Base-by-base conservation (phyloP, 192 early-diverging fungal genomes). In the Coemansia sp. region DNA sequence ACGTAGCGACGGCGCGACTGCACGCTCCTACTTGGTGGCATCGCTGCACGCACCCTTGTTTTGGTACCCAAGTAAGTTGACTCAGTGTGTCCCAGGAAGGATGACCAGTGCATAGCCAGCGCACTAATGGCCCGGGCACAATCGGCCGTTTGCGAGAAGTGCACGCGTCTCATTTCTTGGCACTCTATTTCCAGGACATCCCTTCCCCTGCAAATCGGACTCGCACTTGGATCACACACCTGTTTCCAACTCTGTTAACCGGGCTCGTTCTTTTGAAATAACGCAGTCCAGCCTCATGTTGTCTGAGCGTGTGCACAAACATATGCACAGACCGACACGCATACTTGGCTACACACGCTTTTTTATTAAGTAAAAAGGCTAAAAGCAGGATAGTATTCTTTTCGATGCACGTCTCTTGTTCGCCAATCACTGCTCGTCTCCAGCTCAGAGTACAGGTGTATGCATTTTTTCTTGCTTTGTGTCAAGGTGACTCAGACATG, bases 391-490 rank as follows among this genome's bases (percentile, higher is more conserved):
- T 55, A n/a, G 51, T 11, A 7, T 55, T 33, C 24, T 55, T 28
- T 14, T 28, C 13, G 5, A 55, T 28, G 24, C 14, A n/a, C 18
- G 43, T 45, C 16, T 42, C n/a, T 55, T 31, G 51, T 16, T 33
- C 16, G 14, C 51, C 51, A 55, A 55, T 55, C 51, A 55, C 51
- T 8, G 28, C 26, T 55, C 51, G 28, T 10, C 48, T 51, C 51
- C 26, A 55, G 45, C 21, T 21, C 8, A 9, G 13, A 7, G 51
- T 37, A 9, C 56, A 37, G 21, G 37, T 20, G 37, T 18, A 14
- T 21, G 56, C 56, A 58, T 34, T 18, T 13, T 37, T 34, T 34
- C 56, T 58, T 58, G 56, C 56, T 58, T 58, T 58, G 56, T 58
- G 20, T 35, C 8, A 58, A 58, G 33, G 56, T 10, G 56, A 58